Evolutionary conservation across 352 stramenopile genomes (phyloP).

Genomic region (Phytopythium kandeliae): DNA sequence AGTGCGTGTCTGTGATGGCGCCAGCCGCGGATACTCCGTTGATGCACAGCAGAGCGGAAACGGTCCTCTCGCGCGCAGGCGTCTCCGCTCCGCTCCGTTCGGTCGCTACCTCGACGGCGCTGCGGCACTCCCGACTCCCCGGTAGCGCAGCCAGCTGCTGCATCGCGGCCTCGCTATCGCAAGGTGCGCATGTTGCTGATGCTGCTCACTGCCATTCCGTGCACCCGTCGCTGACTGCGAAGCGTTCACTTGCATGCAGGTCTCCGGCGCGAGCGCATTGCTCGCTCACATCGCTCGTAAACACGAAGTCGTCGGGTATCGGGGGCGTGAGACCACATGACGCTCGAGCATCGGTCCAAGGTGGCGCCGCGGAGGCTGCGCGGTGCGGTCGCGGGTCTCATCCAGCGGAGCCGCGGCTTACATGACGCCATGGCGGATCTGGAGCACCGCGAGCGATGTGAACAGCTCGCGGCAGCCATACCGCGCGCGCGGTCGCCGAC

Average conservation of each 20-base stretch:
- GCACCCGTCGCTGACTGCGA: no score
- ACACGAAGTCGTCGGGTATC: no score
- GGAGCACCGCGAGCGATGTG: constrained; percentile 32
- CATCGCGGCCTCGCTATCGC: no score
- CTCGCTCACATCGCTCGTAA: no score
- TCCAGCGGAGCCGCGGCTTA: constrained; percentile 30
- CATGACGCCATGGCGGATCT: constrained; percentile 23
- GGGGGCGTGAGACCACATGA: constrained; percentile 10
- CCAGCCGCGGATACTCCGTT: background rate
- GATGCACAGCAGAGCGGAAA: constrained; percentile 18
- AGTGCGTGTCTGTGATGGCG: no score
- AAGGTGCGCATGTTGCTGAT: no score
- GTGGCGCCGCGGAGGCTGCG: constrained; percentile 27
- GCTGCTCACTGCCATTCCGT: no score
- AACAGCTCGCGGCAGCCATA: constrained; percentile 12
- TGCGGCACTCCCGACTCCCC: no score
- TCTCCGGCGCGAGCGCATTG: no score
- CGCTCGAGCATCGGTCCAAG: constrained; percentile 27
- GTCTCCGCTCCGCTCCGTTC: background rate
- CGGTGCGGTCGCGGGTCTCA: constrained; percentile 21
- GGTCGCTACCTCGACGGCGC: no score
- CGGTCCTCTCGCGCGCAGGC: constrained; percentile 12
- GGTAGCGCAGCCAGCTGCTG: no score
- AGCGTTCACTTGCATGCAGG: no score
- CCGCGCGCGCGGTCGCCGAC: constrained; percentile 10